Base-by-base conservation (phyloP, 805 yeast genomes). In the Hanseniaspora hatyaiensis region DNA sequence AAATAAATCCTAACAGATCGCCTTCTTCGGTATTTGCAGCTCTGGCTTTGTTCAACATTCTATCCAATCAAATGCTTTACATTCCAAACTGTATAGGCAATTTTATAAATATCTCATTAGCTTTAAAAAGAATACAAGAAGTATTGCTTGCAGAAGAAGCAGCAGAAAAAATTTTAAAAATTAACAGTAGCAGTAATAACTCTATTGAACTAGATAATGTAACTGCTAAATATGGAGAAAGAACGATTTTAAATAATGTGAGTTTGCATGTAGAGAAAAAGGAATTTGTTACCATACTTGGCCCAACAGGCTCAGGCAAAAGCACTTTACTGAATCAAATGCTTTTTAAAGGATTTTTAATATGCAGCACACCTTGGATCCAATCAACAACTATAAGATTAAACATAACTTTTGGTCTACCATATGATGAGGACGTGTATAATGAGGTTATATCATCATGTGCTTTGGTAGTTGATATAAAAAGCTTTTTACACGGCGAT, bases 291-390 rank as follows among this genome's bases (percentile, higher is more conserved):
- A 80, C 81, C 46, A 68, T 83, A 11, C 80, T 88, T 0, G 54
- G 54, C 12, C 42, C 52, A 8, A 82, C 85, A 56, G 95, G 95
- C 3, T 71, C 85, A 3, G 95, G 95, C 50, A 85, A 85, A 59
- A 68, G 88, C 0, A 81, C 92, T 0, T 64, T 86, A 22, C 65
- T 85, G 54, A 58, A 11, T 66, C 75, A 6, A 68, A 70, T 52
- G 89, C 89, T 2, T 51, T 61, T 57, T 0, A 83, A 82, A 3
- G 64, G 55, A 55, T 72, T 73, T 16, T 62, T 71, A 12, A 62
- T 68, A 50, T 74, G 78, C 50, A 83, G 87, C 18, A 72, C 72
- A 37, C 88, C 88, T n/a, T 85, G 95, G 95, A 75, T 85, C 36
- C 87, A 81, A 57, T 85, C 83, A 62, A 77, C 82, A 2, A 80